Base-by-base conservation (phyloP, 352 stramenopile species). In the Globisporangium spiculum region DNA sequence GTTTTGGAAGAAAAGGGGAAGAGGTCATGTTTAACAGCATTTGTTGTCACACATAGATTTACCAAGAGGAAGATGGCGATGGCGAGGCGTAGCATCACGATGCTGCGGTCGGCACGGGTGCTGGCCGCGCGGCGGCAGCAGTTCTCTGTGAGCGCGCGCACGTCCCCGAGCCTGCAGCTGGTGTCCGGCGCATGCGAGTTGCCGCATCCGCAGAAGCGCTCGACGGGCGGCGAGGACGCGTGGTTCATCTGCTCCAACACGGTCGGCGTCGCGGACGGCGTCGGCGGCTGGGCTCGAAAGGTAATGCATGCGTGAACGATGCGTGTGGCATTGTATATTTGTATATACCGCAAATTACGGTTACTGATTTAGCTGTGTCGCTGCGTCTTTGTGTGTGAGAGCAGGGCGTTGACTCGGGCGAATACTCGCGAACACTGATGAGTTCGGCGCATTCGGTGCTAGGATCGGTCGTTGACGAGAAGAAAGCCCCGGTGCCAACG, bases 351-450 rank as follows among this genome's bases (percentile, higher is more conserved):
- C 20, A 4, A 4, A 48, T 18, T 9, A 20, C 8, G 30, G 4
- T 16, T 4, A 6, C 56, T 20, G 24, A 30, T 9, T 24, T 3
- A 30, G 8, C n/a, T 56, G 50, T 18, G 8, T 7, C 22, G n/a
- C 20, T 48, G 20, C 30, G 3, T 44, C 18, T 48, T 27, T 53
- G 26, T 60, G 56, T 22, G 24, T 44, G 16, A 24, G 20, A 9
- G 36, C 32, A 93, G 85, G 90, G 89, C 26, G 84, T 97, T 52
- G 90, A 97, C 70, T 89, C 90, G 63, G 90, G 90, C 30, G 89
- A 93, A 66, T 97, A 96, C 76, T 93, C 88, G 53, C 90, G 90
- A 34, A 89, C 75, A 60, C 79, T 96, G 27, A 95, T 93, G 83
- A 81, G 71, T 53, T 82, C 79, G 14, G 84, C 77, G 24, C 69